These are phyloP conservation scores for Metschnikowia santaceciliae DNA, from an alignment of 805 yeast species.

Conservation along the genomic window DNA sequence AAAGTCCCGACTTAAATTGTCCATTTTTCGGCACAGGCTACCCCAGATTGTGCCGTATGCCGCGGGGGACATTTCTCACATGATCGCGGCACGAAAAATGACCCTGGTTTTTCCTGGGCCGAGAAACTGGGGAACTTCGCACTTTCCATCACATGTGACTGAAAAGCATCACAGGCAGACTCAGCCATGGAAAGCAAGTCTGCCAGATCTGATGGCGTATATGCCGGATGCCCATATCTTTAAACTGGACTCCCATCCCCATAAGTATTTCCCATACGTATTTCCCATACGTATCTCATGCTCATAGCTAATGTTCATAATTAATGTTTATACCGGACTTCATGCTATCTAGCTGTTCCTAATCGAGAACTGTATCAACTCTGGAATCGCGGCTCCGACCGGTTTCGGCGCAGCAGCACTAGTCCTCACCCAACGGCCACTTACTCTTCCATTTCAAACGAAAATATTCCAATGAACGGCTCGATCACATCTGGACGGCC, in stretches of 20 bases:
- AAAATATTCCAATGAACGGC: constrained; percentile 53
- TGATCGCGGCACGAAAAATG: constrained; percentile 1
- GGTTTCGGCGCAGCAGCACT: no score
- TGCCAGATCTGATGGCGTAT: no score
- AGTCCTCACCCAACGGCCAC: background rate
- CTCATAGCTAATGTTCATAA: no score
- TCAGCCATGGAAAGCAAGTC: no score
- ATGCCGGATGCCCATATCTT: no score
- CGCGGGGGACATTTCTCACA: constrained; percentile 1
- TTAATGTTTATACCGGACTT: no score
- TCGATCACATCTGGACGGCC: constrained; percentile 50
- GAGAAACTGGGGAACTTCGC: constrained; percentile 3
- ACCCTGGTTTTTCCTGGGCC: background rate
- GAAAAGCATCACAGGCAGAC: background rate
- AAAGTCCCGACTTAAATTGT: no score
- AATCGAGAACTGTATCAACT: background rate
- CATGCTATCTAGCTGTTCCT: no score
- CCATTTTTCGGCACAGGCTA: background rate
- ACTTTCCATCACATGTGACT: constrained; percentile 1
- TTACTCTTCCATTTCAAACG: constrained; percentile 43
- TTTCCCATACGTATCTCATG: no score
- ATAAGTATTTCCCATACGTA: no score
- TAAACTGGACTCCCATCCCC: no score
- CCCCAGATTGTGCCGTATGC: constrained; percentile 1
- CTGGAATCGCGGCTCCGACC: background rate